phyloP scores from a whole-genome alignment of 805 yeast species.

The Monosporozyma aerobia region DNA sequence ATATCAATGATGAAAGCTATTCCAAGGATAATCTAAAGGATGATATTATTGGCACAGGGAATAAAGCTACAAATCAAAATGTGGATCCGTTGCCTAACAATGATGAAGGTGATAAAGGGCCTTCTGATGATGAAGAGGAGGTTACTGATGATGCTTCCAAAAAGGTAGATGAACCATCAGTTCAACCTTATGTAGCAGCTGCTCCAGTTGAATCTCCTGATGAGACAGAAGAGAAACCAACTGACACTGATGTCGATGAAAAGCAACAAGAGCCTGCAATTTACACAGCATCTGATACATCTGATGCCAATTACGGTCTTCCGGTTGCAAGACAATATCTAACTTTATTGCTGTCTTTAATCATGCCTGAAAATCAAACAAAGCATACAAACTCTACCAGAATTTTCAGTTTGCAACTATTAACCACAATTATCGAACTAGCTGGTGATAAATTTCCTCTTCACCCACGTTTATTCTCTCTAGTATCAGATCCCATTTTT shows the following conservation, averaged over 20 bases:
- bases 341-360: constrained; percentile 64
- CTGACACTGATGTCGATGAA: constrained; percentile 2
- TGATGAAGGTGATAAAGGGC: neutral
- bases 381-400: constrained; percentile 84
- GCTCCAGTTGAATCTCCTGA: neutral
- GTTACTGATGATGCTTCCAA: constrained; percentile 1
- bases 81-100: neutral
- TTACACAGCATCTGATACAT: neutral
- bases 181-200: neutral
- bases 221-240: constrained; percentile 5
- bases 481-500: constrained; percentile 74
- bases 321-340: constrained; percentile 69
- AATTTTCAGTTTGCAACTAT: constrained; percentile 67
- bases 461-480: constrained; percentile 56
- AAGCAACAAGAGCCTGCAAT: constrained; percentile 2
- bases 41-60: constrained; percentile 15
- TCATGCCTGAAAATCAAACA: constrained; percentile 72
- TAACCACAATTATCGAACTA: constrained; percentile 74
- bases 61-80: neutral
- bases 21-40: constrained; percentile 10
- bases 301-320: constrained; percentile 50
- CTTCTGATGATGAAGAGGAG: neutral
- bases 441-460: constrained; percentile 52
- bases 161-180: neutral
- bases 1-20: constrained; percentile 18